Percentiles rank a stretch among this genome's conserved stretches.
phyloP scores from a whole-genome alignment of 495 filamentous ascomycete genomes.

The Penicillium simplicissimum region DNA sequence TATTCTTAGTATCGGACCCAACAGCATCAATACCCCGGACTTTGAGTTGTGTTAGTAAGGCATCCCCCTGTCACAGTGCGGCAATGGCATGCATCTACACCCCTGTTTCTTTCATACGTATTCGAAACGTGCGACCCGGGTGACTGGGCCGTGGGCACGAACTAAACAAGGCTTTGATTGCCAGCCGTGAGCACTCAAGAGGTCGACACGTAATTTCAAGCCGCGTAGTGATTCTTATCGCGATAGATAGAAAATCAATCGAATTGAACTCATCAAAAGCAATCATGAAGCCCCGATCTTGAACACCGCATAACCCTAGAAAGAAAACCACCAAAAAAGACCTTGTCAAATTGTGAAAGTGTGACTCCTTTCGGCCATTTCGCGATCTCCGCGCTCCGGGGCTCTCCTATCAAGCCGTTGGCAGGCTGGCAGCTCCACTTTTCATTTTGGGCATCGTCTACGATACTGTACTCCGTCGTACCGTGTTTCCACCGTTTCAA shows the following conservation, averaged over 20 bases:
- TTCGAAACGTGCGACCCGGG: conserved; percentile 11
- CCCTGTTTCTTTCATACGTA: conserved; percentile 4
- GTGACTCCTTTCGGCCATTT: background rate
- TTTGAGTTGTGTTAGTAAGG: background rate
- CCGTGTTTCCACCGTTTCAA: conserved; percentile 19
- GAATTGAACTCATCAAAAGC: background rate
- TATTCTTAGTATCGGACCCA: conserved; percentile 19
- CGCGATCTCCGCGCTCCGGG: background rate
- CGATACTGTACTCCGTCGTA: background rate
- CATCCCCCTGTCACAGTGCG: background rate
- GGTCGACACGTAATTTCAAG: background rate
- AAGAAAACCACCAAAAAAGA: background rate
- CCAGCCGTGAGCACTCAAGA: too few species aligned
- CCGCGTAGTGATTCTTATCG: background rate
- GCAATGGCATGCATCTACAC: conserved; percentile 17
- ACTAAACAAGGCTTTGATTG: background rate
- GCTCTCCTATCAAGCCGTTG: background rate
- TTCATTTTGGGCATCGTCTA: conserved; percentile 1
- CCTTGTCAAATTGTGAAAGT: too few species aligned
- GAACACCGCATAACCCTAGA: background rate
- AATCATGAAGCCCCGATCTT: background rate
- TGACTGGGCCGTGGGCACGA: conserved; percentile 4
- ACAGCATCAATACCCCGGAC: background rate
- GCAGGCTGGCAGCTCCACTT: background rate
- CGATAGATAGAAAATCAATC: background rate